These are phyloP conservation scores for Balamuthia mandrillaris DNA, from an alignment of 208 protist species.

Conservation along the genomic window DNA sequence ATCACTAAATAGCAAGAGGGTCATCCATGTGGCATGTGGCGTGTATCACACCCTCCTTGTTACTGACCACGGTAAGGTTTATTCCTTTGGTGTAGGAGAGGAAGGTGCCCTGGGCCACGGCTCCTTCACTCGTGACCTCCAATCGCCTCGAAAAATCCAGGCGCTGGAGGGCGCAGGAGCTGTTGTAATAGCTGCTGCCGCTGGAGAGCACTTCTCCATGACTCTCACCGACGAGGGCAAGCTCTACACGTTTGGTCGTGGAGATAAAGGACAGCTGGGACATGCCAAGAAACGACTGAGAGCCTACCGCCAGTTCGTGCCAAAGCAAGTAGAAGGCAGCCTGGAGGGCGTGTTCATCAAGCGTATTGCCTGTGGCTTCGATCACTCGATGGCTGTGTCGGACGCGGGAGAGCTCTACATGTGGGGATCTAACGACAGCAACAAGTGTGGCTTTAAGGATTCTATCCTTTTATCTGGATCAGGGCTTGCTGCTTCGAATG, in stretches of 20 bases:
- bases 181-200: background rate
- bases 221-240: constrained; percentile 15
- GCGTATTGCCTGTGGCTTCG: background rate
- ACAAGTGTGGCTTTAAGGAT: no score
- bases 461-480: no score
- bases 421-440: background rate
- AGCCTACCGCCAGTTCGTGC: background rate
- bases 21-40: constrained; percentile 29
- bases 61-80: constrained; percentile 9
- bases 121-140: background rate
- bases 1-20: constrained; percentile 13
- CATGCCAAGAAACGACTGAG: background rate
- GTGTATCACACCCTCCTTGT: constrained; percentile 19
- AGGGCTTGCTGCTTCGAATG: no score
- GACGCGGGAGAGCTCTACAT: background rate
- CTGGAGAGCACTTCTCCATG: constrained; percentile 34
- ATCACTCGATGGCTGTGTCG: constrained; percentile 33
- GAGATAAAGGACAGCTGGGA: constrained; percentile 32
- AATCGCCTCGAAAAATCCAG: background rate
- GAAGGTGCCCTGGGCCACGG: background rate
- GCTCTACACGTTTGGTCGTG: constrained; percentile 33
- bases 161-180: background rate
- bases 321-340: background rate
- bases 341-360: background rate
- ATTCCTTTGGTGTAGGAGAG: constrained; percentile 9